Conservation (phyloP, 1,284 basidiomycete species). For the Wolfiporia cocos region DNA sequence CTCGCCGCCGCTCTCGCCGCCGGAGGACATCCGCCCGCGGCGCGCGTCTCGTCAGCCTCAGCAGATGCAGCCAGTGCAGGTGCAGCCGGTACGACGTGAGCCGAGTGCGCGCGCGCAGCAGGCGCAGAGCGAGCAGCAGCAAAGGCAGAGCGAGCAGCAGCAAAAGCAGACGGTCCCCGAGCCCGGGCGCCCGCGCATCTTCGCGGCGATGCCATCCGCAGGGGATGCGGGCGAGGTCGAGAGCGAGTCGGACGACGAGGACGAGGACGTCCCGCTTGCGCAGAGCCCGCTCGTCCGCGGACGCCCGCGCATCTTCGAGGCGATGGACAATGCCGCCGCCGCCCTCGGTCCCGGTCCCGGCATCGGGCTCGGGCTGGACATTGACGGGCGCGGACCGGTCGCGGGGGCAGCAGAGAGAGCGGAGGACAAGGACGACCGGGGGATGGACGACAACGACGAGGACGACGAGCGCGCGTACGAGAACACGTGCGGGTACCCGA, state of each 20-base stretch:
- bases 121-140: neutral
- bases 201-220: conserved; percentile 21
- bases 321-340: neutral
- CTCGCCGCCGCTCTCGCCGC: neutral
- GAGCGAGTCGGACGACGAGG: conserved; percentile 1
- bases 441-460: no score
- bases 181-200: conserved; percentile 26
- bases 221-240: neutral
- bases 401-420: neutral
- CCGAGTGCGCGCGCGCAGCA: neutral
- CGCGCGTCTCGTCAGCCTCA: neutral
- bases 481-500: conserved; percentile 9
- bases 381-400: conserved; percentile 1
- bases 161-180: no score
- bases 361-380: neutral
- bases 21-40: neutral
- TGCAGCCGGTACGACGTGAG: neutral
- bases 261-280: neutral
- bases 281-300: neutral
- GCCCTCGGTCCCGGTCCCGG: neutral
- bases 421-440: neutral
- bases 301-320: conserved; percentile 2
- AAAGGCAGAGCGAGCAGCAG: no score
- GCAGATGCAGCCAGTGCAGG: neutral
- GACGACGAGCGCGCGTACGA: conserved; percentile 1